Evolutionary conservation across 2,329 filamentous ascomycete genomes (phyloP).

Genomic region (Curvularia lunata): DNA sequence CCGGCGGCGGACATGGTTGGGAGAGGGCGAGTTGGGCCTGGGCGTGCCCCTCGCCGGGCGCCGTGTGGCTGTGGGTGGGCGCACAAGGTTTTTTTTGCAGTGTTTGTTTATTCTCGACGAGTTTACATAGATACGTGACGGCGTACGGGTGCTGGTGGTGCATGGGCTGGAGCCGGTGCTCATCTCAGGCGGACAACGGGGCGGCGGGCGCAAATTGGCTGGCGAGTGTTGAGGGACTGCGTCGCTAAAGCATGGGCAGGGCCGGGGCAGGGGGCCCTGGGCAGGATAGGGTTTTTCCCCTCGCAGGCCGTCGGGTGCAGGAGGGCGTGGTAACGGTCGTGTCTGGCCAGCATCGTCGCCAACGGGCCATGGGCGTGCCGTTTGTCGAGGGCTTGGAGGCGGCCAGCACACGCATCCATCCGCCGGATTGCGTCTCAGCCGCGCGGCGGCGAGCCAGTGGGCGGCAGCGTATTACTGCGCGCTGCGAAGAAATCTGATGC

Average conservation of each 20-base stretch:
- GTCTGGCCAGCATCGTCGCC: background rate
- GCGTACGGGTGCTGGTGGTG: slow-evolving; percentile 29
- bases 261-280: background rate
- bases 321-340: slow-evolving; percentile 8
- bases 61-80: slow-evolving; percentile 2
- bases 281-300: background rate
- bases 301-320: background rate
- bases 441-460: slow-evolving; percentile 34
- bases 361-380: slow-evolving; percentile 1
- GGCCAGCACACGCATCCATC: slow-evolving; percentile 6
- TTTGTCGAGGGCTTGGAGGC: background rate
- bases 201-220: slow-evolving; percentile 15
- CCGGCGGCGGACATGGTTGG: background rate
- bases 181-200: too few relatives aligned
- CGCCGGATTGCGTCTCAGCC: slow-evolving; percentile 29
- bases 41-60: background rate
- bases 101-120: too few relatives aligned
- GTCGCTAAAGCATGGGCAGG: slow-evolving; percentile 1
- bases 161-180: slow-evolving; percentile 31
- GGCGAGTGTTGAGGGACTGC: slow-evolving; percentile 14
- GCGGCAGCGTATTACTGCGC: slow-evolving; percentile 18
- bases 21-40: background rate
- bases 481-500: slow-evolving; percentile 26
- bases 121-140: too few relatives aligned
- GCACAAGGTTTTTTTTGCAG: slow-evolving; percentile 15